These are phyloP conservation scores for Botryococcus braunii DNA, from an alignment of 163 green algal species.

Conservation along the genomic window DNA sequence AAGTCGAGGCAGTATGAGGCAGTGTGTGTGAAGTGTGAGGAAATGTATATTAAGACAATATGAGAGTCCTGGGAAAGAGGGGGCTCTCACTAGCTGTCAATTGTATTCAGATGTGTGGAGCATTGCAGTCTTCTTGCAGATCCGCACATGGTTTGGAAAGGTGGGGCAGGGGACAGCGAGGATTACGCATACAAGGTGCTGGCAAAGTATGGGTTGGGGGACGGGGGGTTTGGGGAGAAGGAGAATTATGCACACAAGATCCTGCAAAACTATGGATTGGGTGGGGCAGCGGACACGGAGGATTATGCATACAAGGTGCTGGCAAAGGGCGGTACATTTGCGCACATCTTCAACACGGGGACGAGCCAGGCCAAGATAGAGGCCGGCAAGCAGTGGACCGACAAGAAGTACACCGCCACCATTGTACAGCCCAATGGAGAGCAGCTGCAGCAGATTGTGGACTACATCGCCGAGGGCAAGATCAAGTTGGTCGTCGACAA, in stretches of 20 bases:
- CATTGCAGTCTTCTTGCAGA: too few relatives aligned
- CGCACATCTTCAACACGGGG: constrained; percentile 8
- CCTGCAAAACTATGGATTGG: not conserved
- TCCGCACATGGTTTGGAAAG: not conserved
- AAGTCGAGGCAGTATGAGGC: too few relatives aligned
- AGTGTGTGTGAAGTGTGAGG: too few relatives aligned
- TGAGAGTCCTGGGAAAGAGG: too few relatives aligned
- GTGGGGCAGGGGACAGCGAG: not conserved
- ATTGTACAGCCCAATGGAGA: constrained; percentile 4
- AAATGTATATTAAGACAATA: too few relatives aligned
- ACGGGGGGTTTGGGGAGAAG: not conserved
- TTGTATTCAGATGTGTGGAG: too few relatives aligned
- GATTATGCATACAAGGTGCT: constrained; percentile 3
- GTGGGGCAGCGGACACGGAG: not conserved
- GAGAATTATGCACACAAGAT: not conserved
- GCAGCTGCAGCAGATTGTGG: not conserved
- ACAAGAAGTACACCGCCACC: not conserved
- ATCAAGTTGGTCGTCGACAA: constrained; percentile 6
- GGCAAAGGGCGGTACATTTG: not conserved
- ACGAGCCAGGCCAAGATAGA: not conserved
- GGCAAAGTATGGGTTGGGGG: not conserved
- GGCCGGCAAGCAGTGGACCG: constrained; percentile 2
- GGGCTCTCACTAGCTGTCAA: too few relatives aligned
- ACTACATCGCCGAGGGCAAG: not conserved
- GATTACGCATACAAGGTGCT: not conserved